Evolutionary conservation across 805 yeast species (phyloP).

Genomic region (Yamadazyma takamatsuzukensis): DNA sequence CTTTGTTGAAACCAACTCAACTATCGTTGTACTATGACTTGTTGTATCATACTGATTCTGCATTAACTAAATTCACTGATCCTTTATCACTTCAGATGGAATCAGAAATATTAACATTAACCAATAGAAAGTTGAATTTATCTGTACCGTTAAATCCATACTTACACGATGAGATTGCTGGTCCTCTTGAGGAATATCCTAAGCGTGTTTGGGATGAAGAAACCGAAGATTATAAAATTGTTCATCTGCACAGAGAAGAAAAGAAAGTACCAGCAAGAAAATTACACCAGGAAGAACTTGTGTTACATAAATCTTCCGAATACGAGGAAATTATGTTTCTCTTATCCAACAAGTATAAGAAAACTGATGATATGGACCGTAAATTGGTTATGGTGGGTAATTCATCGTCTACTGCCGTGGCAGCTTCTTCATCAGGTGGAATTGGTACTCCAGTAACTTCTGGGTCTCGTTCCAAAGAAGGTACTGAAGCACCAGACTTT

Average conservation of each 20-base stretch:
- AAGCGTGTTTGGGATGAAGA: slow-evolving; percentile 39
- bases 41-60: slow-evolving; percentile 74
- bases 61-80: slow-evolving; percentile 74
- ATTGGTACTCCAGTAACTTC: slow-evolving; percentile 16
- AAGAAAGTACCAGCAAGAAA: slow-evolving; percentile 28
- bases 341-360: slow-evolving; percentile 36
- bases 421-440: slow-evolving; percentile 10
- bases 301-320: slow-evolving; percentile 66
- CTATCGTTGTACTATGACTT: slow-evolving; percentile 81
- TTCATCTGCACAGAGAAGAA: slow-evolving; percentile 31
- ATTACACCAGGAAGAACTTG: slow-evolving; percentile 40
- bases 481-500: slow-evolving; percentile 8
- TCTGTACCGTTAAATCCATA: slow-evolving; percentile 73
- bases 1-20: slow-evolving; percentile 77
- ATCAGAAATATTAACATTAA: slow-evolving; percentile 76
- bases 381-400: slow-evolving; percentile 38
- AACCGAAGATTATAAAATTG: slow-evolving; percentile 27
- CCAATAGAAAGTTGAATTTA: slow-evolving; percentile 73
- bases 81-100: slow-evolving; percentile 77
- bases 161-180: slow-evolving; percentile 40
- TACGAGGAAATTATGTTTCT: slow-evolving; percentile 84
- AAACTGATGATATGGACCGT: slow-evolving; percentile 36
- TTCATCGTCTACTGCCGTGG: slow-evolving; percentile 18
- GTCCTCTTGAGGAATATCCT: slow-evolving; percentile 49
- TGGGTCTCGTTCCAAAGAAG: slow-evolving; percentile 9